A percentile compares a stretch with the other conserved stretches of the same genome.
These are phyloP conservation scores for Xanthoconium purpureum DNA, from an alignment of 768 basidiomycete species.

Conservation along the genomic window DNA sequence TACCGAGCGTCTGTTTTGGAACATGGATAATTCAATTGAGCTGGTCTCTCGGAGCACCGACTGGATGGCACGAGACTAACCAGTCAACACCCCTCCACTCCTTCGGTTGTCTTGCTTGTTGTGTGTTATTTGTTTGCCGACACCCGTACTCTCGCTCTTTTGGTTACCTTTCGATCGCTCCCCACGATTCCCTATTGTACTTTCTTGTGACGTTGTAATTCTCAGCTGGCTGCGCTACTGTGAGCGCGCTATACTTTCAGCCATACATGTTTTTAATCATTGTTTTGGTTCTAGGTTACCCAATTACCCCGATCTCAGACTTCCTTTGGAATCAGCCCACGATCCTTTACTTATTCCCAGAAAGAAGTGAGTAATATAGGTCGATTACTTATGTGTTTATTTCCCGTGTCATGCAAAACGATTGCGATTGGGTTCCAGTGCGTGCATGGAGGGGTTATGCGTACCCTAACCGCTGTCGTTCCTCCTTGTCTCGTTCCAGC, in stretches of 20 bases:
- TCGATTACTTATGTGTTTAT: conserved; percentile 20
- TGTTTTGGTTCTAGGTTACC: conserved; percentile 22
- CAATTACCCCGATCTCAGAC: conserved; percentile 6
- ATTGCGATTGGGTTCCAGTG: background rate
- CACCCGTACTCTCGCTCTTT: conserved; percentile 5
- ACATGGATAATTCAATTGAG: conserved; percentile 86
- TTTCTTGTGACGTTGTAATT: conserved; percentile 22
- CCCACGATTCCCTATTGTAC: conserved; percentile 17
- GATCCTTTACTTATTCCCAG: conserved; percentile 8
- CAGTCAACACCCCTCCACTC: background rate
- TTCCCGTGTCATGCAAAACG: conserved; percentile 8
- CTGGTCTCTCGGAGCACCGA: conserved; percentile 81
- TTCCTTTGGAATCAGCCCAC: conserved; percentile 10
- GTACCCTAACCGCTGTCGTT: conserved; percentile 60
- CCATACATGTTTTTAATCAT: conserved; percentile 13
- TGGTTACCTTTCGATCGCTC: conserved; percentile 4
- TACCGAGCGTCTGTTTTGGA: conserved; percentile 91
- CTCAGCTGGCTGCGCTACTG: conserved; percentile 11
- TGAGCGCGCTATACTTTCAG: conserved; percentile 6
- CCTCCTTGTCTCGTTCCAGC: conserved; percentile 60
- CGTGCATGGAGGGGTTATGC: conserved; percentile 28
- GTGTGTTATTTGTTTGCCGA: conserved; percentile 6
- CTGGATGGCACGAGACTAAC: conserved; percentile 75
- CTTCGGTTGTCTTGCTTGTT: conserved; percentile 9
- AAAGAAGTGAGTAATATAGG: conserved; percentile 16